Percentiles rank a stretch among this genome's conserved stretches.
These are phyloP conservation scores for Silene conica DNA, from an alignment of 148 eudicot species.

Conservation along the genomic window DNA sequence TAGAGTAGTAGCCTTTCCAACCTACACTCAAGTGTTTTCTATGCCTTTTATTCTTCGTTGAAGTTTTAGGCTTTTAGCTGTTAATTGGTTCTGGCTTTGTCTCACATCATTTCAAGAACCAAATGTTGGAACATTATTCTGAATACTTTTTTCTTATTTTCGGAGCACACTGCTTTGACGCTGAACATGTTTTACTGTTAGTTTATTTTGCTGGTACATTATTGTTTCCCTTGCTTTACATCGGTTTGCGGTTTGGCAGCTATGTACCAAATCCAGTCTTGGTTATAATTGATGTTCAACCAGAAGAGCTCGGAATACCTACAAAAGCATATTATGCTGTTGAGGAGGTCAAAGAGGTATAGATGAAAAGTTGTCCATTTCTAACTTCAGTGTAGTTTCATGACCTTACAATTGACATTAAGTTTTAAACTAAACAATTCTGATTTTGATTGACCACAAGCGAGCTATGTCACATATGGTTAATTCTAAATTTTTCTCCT, in stretches of 20 bases:
- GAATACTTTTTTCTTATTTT: not conserved
- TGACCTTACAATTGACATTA: not conserved
- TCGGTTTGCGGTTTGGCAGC: conserved; percentile 37
- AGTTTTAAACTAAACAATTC: not conserved
- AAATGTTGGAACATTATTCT: not conserved
- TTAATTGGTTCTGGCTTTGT: not conserved
- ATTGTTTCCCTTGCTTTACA: not conserved
- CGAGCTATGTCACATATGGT: not conserved
- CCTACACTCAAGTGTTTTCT: too few species aligned
- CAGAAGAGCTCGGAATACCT: conserved; percentile 95
- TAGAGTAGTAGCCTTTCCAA: not conserved
- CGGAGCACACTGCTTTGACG: not conserved
- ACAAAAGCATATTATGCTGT: conserved; percentile 97
- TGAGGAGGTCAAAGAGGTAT: conserved; percentile 98
- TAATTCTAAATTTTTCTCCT: not conserved
- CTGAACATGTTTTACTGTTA: not conserved
- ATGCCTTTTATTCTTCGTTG: not conserved
- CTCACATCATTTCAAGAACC: not conserved
- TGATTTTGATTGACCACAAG: not conserved
- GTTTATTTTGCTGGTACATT: not conserved
- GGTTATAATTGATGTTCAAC: conserved; percentile 98
- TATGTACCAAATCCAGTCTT: conserved; percentile 91
- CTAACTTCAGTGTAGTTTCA: not conserved
- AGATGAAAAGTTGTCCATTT: not conserved
- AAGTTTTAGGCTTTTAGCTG: not conserved